Conservation (phyloP, 2,329 filamentous ascomycete species). For the Colletotrichum sublineola region DNA sequence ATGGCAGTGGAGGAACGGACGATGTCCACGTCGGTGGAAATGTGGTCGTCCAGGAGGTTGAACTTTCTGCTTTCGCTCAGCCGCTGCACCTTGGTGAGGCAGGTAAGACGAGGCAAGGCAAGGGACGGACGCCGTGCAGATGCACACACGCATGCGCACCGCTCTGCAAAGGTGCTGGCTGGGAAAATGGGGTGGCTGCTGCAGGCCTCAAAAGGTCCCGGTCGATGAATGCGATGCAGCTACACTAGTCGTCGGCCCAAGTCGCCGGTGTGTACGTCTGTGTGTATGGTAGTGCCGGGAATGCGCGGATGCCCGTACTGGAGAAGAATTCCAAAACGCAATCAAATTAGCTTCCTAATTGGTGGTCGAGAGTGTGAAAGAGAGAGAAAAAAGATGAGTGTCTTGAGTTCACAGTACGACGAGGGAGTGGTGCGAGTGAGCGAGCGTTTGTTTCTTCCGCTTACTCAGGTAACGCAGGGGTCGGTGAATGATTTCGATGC, state of each 20-base stretch:
- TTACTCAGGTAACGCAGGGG: slow-evolving; percentile 17
- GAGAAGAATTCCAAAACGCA: neutral
- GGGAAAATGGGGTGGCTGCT: neutral
- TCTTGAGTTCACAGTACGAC: neutral
- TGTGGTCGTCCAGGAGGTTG: slow-evolving; percentile 10
- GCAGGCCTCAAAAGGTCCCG: slow-evolving; percentile 4
- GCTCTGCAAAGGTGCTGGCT: neutral
- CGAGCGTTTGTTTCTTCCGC: slow-evolving; percentile 5
- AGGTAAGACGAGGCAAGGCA: neutral
- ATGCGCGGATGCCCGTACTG: neutral
- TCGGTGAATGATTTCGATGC: neutral
- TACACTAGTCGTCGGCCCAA: slow-evolving; percentile 1
- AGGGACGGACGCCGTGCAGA: neutral
- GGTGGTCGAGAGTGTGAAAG: neutral
- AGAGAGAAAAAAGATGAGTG: neutral
- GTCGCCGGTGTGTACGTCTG: neutral
- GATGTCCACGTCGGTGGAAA: slow-evolving; percentile 1
- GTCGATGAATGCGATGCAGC: neutral
- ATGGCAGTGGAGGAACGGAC: slow-evolving; percentile 29
- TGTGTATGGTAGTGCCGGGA: neutral
- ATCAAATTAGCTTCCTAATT: neutral
- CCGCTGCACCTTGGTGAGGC: neutral
- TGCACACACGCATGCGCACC: neutral
- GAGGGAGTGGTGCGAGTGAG: neutral
- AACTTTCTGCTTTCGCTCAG: neutral